Evolutionary conservation across 2,329 filamentous ascomycete species (phyloP), one percentile per base, ranked within the genome.

Genomic region (Hysterium pulicare): DNA sequence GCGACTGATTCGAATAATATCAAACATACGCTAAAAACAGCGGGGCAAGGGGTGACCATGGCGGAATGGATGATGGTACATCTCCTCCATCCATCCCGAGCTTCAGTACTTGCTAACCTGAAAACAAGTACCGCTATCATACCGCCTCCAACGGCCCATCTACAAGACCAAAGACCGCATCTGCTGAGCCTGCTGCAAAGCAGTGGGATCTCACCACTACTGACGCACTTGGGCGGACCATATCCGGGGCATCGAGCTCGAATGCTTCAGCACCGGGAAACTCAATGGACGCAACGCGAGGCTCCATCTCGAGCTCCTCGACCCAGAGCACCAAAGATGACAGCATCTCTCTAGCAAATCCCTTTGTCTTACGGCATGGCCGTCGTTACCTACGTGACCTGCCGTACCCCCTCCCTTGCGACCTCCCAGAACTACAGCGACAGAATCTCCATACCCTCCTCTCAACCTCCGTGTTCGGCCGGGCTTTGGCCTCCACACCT

Each of bases 381-480:
- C 85, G 90, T 44, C 85, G 85, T 35, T 96, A 91, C 68, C 78
- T 94, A 50, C 82, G 86, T 60, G 87, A 95, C 58, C 72, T 87
- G 22, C 71, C 81, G 6, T 96, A 97, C 57, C 89, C 89, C n/a
- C 74, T 96, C 2, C 91, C 91, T 30, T 85, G 86, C 70, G 91
- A 96, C 69, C 78, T 95, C 31, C 74, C 84, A 31, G 90, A 96
- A 69, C 78, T 95, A 37, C 89, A 95, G 67, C 81, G 90, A 44
- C 90, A 96, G 68, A 90, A 83, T 36, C 73, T 96, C 42, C 82
- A 88, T 46, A 94, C 90, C 0, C 76, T 95, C 52, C 77, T 95
- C 48, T 75, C 90, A 39, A 84, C 88, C 53, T 83, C 88, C 58
- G 79, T 95, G 24, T 90, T 93, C 56, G 88, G 89, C 33, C 82